Conservation (phyloP, 805 yeast species). For the Priceomyces carsonii region DNA sequence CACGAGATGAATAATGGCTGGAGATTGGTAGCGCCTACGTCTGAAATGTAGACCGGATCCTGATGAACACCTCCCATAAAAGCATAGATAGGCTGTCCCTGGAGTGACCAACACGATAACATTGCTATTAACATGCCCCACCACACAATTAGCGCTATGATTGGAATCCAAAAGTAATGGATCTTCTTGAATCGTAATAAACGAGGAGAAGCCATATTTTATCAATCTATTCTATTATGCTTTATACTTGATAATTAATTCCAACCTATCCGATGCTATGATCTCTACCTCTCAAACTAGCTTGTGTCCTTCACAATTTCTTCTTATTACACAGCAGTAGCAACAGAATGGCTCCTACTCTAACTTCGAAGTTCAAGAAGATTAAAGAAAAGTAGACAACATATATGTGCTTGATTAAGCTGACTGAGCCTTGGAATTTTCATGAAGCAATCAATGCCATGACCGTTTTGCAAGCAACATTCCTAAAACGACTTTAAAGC, state of each 20-base stretch:
- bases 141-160: constrained; percentile 72
- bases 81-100: constrained; percentile 72
- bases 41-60: constrained; percentile 71
- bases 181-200: constrained; percentile 38
- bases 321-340: no score
- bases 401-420: no score
- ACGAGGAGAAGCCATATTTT: constrained; percentile 6
- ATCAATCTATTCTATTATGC: neutral
- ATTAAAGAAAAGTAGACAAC: no score
- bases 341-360: no score
- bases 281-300: no score
- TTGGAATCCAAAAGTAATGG: constrained; percentile 61
- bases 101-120: constrained; percentile 73
- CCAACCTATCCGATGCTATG: no score
- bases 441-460: no score
- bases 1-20: constrained; percentile 84
- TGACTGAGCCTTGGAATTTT: no score
- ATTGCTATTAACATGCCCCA: constrained; percentile 88
- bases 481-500: no score
- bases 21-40: constrained; percentile 83
- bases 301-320: no score
- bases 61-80: constrained; percentile 47
- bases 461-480: no score
- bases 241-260: neutral
- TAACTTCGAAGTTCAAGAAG: no score